Evolutionary conservation across 108 stramenopile species (phyloP).

Genomic region (Fragilariopsis cylindrus): DNA sequence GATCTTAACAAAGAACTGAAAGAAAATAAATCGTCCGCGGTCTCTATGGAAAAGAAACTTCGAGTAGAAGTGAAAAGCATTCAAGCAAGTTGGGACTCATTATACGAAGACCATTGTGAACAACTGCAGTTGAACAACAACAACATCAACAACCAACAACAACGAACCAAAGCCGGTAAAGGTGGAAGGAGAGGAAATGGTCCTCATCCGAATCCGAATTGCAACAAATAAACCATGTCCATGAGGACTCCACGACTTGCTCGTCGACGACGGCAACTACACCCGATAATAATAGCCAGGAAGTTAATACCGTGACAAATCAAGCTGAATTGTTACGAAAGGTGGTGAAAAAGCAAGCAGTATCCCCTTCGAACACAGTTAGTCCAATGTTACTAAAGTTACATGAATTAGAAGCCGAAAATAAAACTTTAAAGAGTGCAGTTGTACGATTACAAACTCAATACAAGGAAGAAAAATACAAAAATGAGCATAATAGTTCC

Average conservation of each 20-base stretch:
- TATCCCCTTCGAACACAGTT: background rate
- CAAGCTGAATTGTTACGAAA: background rate
- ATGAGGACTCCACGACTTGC: no score
- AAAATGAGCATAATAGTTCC: background rate
- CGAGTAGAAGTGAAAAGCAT: background rate
- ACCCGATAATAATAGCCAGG: background rate
- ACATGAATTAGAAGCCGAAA: slow-evolving; percentile 1
- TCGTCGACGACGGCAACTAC: no score
- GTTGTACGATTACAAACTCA: slow-evolving; percentile 2
- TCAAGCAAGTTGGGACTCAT: slow-evolving; percentile 7
- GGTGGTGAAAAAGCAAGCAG: background rate
- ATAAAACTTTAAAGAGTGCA: background rate
- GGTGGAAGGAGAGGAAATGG: background rate
- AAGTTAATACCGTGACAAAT: background rate
- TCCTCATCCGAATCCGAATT: background rate
- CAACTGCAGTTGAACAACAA: background rate
- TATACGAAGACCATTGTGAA: background rate
- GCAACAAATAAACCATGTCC: no score
- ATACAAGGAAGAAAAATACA: slow-evolving; percentile 18
- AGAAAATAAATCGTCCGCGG: background rate
- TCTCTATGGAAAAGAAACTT: background rate
- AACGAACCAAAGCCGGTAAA: background rate
- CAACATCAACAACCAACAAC: background rate
- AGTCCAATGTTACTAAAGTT: background rate
- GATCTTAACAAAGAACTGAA: background rate